Evolutionary conservation across 305 asterid species (phyloP).

Genomic region (Coffea humblotiana): DNA sequence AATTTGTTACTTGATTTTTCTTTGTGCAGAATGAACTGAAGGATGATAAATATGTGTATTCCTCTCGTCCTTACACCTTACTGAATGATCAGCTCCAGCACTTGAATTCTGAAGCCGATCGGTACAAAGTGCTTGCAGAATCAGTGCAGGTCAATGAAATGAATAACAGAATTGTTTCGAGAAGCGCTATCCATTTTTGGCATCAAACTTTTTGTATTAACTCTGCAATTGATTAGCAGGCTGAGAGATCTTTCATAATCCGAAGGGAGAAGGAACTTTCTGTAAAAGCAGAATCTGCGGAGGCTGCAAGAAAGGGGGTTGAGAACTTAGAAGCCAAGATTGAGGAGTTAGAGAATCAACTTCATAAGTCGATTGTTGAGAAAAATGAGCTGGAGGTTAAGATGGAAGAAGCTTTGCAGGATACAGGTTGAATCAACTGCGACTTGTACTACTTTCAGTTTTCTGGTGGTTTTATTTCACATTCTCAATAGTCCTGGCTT

Average conservation of each 20-base stretch:
- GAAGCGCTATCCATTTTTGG: constrained; percentile 8
- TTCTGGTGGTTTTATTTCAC: constrained; percentile 10
- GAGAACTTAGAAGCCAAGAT: constrained; percentile 60
- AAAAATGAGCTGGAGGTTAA: constrained; percentile 80
- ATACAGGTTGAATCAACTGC: constrained; percentile 63
- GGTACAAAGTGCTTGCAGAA: constrained; percentile 57
- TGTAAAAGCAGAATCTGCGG: constrained; percentile 63
- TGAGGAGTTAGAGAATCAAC: constrained; percentile 69
- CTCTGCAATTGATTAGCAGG: constrained; percentile 51
- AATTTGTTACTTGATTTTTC: constrained; percentile 16
- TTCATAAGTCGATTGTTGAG: constrained; percentile 60
- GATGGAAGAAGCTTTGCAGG: constrained; percentile 90
- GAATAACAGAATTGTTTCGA: constrained; percentile 25
- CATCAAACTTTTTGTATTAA: constrained; percentile 26
- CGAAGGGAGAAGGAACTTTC: constrained; percentile 81
- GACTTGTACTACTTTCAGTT: constrained; percentile 17
- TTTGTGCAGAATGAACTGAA: constrained; percentile 66
- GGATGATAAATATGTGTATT: constrained; percentile 64
- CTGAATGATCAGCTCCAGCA: constrained; percentile 85
- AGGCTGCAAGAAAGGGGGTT: constrained; percentile 58
- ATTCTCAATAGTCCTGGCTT: constrained; percentile 21
- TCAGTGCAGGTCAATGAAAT: constrained; percentile 64
- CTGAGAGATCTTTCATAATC: constrained; percentile 69
- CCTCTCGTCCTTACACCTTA: constrained; percentile 82
- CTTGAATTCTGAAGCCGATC: constrained; percentile 89